phyloP scores from a whole-genome alignment of 2,329 filamentous ascomycete genomes.

The Hypomyces rosellus region DNA sequence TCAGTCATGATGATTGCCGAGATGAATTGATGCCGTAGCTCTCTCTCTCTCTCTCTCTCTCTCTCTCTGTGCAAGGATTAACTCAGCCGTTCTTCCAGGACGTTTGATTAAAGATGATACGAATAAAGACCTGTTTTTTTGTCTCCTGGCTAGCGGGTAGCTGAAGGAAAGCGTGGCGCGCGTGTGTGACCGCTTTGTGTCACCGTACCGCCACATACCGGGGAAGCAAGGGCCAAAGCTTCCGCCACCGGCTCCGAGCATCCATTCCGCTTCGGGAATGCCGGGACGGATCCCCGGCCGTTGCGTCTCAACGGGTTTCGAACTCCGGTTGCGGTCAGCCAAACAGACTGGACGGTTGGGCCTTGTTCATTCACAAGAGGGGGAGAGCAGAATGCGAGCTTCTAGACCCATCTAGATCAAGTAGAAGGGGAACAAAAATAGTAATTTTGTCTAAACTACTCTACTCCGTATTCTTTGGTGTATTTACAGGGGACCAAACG shows the following conservation, averaged over 20 bases:
- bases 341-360: too few relatives aligned
- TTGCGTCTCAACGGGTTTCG: not conserved
- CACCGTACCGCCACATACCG: not conserved
- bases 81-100: too few relatives aligned
- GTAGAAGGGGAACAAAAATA: not conserved
- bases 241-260: slow-evolving; percentile 5
- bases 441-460: not conserved
- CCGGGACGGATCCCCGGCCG: slow-evolving; percentile 2
- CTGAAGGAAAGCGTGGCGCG: too few relatives aligned
- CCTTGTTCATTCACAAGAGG: not conserved
- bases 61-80: too few relatives aligned
- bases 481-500: not conserved
- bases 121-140: too few relatives aligned
- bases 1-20: slow-evolving; percentile 9
- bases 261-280: slow-evolving; percentile 11
- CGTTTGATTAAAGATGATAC: too few relatives aligned
- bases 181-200: too few relatives aligned
- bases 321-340: slow-evolving; percentile 3
- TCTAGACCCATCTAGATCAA: not conserved
- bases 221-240: slow-evolving; percentile 2
- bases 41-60: too few relatives aligned
- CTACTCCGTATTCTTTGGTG: not conserved
- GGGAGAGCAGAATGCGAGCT: not conserved
- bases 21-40: not conserved
- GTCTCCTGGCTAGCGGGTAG: too few relatives aligned